Base-by-base conservation (phyloP, 108 stramenopile genomes). In the Chaetoceros tenuissimus region DNA sequence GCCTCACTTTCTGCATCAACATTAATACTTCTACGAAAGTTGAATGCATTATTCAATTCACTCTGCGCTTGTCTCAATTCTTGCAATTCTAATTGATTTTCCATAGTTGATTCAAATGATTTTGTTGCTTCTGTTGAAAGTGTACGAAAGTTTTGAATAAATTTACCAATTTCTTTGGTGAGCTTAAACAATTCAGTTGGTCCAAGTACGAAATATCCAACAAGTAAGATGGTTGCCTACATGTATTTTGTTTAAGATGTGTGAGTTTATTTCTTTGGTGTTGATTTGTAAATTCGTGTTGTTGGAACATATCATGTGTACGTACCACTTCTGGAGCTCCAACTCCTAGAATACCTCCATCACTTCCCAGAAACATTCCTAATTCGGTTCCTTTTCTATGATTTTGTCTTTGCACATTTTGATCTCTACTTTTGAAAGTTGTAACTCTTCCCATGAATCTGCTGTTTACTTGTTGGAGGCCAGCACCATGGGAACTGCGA, bases 131-230 rank as follows among this genome's bases (percentile, higher is more conserved):
- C 89, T 40, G 80, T 64, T 2, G 72, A 60, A 26, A 90, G 74
- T 3, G 82, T 71, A 31, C 85, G 75, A 44, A 88, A 56, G 48
- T 90, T 88, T 71, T 87, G 83, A 46, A 94, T 63, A 59, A 85
- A 81, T 57, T 87, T 86, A 0, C 92, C 92, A 57, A 88, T 79
- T 66, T 90, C 85, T 65, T 94, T 94, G 51, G 78, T 74, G 7
- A 90, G 60, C 67, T 87, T 88, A 81, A 85, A 89, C 49, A 94
- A 72, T 45, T 94, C 92, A 19, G 73, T 71, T 25, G 88, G 88
- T 30, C 92, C 92, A 43, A 94, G 68, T 24, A 94, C 74, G 53
- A 94, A 90, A 71, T 94, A 94, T 13, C 92, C 92, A 3, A 94
- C 84, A 30, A 94, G 64, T 10, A 90, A 48, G 28, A 82, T 89